Evolutionary conservation across 1,284 basidiomycete genomes (phyloP).

Genomic region (Naganishia albida): DNA sequence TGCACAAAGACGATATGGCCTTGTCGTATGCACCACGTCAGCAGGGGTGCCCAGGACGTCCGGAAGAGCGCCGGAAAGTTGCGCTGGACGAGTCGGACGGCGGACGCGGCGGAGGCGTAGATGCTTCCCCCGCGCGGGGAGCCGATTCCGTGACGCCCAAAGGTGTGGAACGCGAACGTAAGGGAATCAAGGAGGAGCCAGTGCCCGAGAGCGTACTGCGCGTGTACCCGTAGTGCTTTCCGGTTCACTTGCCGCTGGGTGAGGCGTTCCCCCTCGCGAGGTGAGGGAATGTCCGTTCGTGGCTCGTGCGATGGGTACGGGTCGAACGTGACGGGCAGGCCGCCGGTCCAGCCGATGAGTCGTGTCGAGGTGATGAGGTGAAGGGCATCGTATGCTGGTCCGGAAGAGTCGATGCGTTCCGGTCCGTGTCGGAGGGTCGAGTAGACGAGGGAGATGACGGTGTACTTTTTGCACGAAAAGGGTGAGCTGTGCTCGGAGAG

Average conservation of each 20-base stretch:
- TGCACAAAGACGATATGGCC: conserved; percentile 40
- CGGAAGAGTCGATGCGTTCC: neutral
- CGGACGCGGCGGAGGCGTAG: conserved; percentile 3
- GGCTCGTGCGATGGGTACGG: conserved; percentile 10
- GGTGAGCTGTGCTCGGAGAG: neutral
- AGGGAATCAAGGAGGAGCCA: conserved; percentile 19
- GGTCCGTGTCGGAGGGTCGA: conserved; percentile 23
- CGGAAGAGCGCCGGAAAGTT: conserved; percentile 19
- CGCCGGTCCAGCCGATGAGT: conserved; percentile 32
- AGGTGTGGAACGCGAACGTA: conserved; percentile 19
- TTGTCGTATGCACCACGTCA: conserved; percentile 42
- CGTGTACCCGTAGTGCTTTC: conserved; percentile 11
- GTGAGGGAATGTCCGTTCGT: neutral
- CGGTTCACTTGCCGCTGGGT: neutral
- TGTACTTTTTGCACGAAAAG: conserved; percentile 7
- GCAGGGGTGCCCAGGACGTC: neutral
- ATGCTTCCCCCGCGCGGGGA: conserved; percentile 14
- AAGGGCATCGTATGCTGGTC: conserved; percentile 24
- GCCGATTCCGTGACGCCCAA: conserved; percentile 15
- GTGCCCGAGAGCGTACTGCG: conserved; percentile 5
- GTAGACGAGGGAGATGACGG: conserved; percentile 29
- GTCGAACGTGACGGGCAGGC: neutral
- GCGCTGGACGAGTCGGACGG: neutral
- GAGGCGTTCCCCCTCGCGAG: neutral
- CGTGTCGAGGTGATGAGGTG: conserved; percentile 31